phyloP scores from a whole-genome alignment of 169 alveolate species.

The Plasmodium blacklocki region DNA sequence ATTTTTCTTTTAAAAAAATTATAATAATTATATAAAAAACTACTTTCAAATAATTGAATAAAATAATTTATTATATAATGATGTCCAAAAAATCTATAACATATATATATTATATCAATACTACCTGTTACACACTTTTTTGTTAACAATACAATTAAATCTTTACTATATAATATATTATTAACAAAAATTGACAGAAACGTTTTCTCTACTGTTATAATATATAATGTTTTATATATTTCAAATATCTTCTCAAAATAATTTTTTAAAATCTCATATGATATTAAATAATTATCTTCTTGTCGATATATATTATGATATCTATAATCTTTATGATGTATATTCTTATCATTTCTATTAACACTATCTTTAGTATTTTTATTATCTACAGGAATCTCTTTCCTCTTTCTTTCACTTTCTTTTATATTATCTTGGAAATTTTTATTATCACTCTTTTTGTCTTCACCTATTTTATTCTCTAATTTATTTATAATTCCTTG shows the following conservation, averaged over 20 bases:
- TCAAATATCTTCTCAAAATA: conserved; percentile 28
- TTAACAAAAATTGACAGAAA: not conserved
- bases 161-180: not conserved
- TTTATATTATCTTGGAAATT: too few relatives aligned
- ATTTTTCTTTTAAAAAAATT: conserved; percentile 6
- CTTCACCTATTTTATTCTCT: conserved; percentile 16
- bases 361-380: not conserved
- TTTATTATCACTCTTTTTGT: too few relatives aligned
- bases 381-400: too few relatives aligned
- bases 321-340: not conserved
- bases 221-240: conserved; percentile 56
- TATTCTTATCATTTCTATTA: conserved; percentile 10
- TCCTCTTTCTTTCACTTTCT: too few relatives aligned
- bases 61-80: not conserved
- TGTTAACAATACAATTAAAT: not conserved
- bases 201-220: conserved; percentile 34
- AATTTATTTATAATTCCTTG: conserved; percentile 21
- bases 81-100: not conserved
- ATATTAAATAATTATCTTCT: conserved; percentile 29
- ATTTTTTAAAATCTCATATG: conserved; percentile 15
- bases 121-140: not conserved
- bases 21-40: not conserved
- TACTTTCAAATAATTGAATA: not conserved
- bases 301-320: not conserved
- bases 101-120: not conserved